These are phyloP conservation scores for Fusarium vanettenii DNA, from an alignment of 2,329 filamentous ascomycete species.

Conservation along the genomic window DNA sequence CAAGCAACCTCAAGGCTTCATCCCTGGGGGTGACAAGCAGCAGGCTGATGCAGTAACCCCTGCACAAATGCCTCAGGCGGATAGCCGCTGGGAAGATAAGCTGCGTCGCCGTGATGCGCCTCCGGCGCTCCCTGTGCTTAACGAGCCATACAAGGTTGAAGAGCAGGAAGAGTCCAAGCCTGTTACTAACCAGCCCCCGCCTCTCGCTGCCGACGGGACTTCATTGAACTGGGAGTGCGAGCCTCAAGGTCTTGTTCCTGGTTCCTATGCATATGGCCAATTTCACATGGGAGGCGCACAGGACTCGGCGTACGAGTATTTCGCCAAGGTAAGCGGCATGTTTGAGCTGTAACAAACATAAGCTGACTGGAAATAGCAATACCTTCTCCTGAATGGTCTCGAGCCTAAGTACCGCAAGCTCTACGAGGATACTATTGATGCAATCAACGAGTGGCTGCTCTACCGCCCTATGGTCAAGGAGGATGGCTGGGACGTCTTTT, in stretches of 20 bases:
- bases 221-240: slow-evolving; percentile 61
- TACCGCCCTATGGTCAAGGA: slow-evolving; percentile 80
- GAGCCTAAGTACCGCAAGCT: slow-evolving; percentile 78
- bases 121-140: neutral
- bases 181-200: slow-evolving; percentile 32
- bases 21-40: neutral
- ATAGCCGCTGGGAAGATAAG: slow-evolving; percentile 35
- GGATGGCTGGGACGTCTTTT: slow-evolving; percentile 75
- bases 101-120: slow-evolving; percentile 25
- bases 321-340: slow-evolving; percentile 63
- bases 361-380: slow-evolving; percentile 62
- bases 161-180: slow-evolving; percentile 1
- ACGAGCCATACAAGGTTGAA: neutral
- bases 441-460: slow-evolving; percentile 78
- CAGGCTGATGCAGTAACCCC: slow-evolving; percentile 7
- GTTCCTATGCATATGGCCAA: slow-evolving; percentile 57
- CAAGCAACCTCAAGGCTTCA: slow-evolving; percentile 45
- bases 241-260: slow-evolving; percentile 68
- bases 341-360: neutral
- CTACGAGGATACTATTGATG: slow-evolving; percentile 75
- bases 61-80: slow-evolving; percentile 25
- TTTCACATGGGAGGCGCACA: slow-evolving; percentile 74
- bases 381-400: slow-evolving; percentile 80
- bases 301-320: slow-evolving; percentile 79
- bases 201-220: slow-evolving; percentile 50